Evolutionary conservation across 352 stramenopile species (phyloP), one percentile per base, ranked within the genome.

Genomic region (Phytopythium oedochilum): DNA sequence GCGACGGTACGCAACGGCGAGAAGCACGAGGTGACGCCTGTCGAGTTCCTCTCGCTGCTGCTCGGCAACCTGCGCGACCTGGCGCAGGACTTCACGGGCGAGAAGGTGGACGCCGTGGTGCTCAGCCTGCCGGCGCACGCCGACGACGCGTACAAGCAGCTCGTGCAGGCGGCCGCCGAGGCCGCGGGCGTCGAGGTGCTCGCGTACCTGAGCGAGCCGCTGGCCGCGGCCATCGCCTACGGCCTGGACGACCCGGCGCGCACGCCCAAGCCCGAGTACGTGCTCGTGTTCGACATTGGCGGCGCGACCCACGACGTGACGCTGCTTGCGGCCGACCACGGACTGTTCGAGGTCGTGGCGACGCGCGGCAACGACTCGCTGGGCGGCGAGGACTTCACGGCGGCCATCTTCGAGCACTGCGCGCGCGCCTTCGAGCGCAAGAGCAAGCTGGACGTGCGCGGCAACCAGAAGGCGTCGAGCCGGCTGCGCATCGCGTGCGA

Each of bases 241-340:
- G 96, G 97, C 34, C 77, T 99, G 22, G 97, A 99, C 64, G 97
- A 99, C 69, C 71, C 64, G 56, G 63, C 64, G n/a, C 89, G 86
- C 67, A 83, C 79, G 50, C 68, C 79, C 46, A 78, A 88, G 59
- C 87, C 97, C 49, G 89, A 98, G 68, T 98, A 97, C 62, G 92
- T 98, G 25, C 78, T 99, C 31, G 98, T 99, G 55, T 99, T 99
- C 55, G 97, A 99, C 71, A 92, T 99, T 61, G 96, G 96, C 60
- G 96, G 96, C 44, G 96, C 96, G 53, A 99, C 96, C 9, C 97
- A 98, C 68, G 96, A 99, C 70, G 93, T 99, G 40, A 97, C 90
- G 25, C 76, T 99, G 31, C 61, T 99, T 28, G 98, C 85, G 56
- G 97, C 98, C 57, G 96, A 99, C 74, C 96, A 99, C 71, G 96